Conservation (phyloP, 441 rosid species). For the Pelargonium exstipulatum region DNA sequence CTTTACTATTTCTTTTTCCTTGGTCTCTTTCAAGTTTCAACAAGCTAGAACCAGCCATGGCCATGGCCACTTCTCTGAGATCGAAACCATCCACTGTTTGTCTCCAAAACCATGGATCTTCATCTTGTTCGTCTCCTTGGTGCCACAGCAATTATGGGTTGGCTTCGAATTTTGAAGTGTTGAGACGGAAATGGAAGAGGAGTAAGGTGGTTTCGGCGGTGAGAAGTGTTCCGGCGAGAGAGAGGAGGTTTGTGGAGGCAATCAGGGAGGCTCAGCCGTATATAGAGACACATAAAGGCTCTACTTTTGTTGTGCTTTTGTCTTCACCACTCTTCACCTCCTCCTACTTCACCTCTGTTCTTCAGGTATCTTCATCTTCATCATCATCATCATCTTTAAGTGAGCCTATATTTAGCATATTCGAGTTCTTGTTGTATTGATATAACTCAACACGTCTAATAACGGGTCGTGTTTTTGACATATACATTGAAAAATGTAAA, state of each 20-base stretch:
- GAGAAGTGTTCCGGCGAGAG: slow-evolving; percentile 2
- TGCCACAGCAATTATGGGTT: neutral
- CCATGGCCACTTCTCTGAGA: neutral
- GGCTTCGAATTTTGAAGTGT: neutral
- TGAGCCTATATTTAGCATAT: no score
- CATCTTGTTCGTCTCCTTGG: neutral
- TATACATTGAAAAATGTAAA: no score
- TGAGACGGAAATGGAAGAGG: neutral
- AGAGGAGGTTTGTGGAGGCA: slow-evolving; percentile 1
- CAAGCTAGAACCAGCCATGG: no score
- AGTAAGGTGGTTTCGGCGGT: neutral
- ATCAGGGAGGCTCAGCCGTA: slow-evolving; percentile 5
- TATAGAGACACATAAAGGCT: neutral
- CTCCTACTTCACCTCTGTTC: neutral
- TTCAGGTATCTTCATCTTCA: neutral
- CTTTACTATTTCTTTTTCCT: no score
- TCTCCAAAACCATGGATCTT: neutral
- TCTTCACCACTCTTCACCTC: neutral
- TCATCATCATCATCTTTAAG: neutral
- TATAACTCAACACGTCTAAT: no score
- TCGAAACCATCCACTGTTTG: neutral
- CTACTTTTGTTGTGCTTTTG: neutral
- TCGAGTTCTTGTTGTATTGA: no score
- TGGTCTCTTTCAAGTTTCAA: no score
- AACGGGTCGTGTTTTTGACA: no score